Base-by-base conservation (phyloP, 257 asterid genomes). In the Solanum arcanum region DNA sequence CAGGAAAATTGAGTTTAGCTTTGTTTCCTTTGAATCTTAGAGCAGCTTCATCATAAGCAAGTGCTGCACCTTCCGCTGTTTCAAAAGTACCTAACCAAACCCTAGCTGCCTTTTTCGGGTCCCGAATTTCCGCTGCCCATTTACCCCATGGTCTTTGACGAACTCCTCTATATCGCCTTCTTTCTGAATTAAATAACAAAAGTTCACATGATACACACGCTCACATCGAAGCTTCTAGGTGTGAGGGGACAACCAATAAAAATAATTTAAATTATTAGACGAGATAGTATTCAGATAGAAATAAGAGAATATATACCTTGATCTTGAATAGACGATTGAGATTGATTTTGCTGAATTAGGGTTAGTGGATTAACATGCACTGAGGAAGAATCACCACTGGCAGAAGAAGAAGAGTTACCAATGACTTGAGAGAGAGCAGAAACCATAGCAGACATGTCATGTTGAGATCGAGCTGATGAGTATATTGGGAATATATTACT, bases 111-210 rank as follows among this genome's bases (percentile, higher is more conserved):
- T 96, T 96, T 85, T 92, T 89, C 0, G 98, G 98, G 42, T 96
- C 98, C 1, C 98, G 92, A 7, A 96, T 96, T 86, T 96, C 98
- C 0, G 98, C 98, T 0, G 98, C 98, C 98, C 98, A 96, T 83
- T 96, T 96, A 0, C 98, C 98, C 98, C 98, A 95, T 27, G 98
- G 98, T 44, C 98, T 90, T 78, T 94, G 98, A 60, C 98, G 86
- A 6, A 96, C 98, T 12, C 98, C 98, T 88, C 98, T 89, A 86
- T 94, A 96, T 88, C 94, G 94, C 82, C 96, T 92, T 88, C 90
- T 92, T 87, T 92, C 91, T 35, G 90, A 89, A 81, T 83, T 37
- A 37, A 5, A 37, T 37, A 37, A 37, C 39, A 35, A 35, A 35
- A 35, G 37, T 35, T 35, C 37, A 35, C 39, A 35, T 35, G 39